phyloP scores from a whole-genome alignment of 2,329 filamentous ascomycete genomes.

The Fusarium duplospermum region DNA sequence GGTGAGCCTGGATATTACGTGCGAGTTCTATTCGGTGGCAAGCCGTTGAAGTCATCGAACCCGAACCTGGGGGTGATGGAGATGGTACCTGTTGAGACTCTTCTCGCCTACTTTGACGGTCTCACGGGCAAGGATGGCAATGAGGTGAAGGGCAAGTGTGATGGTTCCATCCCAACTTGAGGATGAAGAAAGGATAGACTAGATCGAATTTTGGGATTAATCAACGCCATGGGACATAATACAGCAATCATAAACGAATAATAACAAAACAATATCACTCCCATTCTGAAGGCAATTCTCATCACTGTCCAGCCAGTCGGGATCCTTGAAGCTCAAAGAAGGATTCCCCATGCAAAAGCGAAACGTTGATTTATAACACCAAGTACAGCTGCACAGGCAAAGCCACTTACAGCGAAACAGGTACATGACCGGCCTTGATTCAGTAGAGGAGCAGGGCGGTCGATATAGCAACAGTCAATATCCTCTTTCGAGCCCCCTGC shows the following conservation, averaged over 20 bases:
- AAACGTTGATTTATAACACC: neutral
- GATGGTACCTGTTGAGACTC: conserved; percentile 73
- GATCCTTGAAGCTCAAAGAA: neutral
- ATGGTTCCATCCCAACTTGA: conserved; percentile 12
- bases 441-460: neutral
- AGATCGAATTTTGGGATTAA: neutral
- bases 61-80: conserved; percentile 76
- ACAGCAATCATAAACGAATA: neutral
- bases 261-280: neutral
- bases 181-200: neutral
- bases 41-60: conserved; percentile 73
- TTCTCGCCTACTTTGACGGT: conserved; percentile 78
- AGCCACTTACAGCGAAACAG: neutral
- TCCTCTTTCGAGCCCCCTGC: neutral
- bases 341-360: neutral
- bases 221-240: neutral
- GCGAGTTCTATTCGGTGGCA: conserved; percentile 78
- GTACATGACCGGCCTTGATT: neutral
- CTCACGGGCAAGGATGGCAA: conserved; percentile 68
- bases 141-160: conserved; percentile 53
- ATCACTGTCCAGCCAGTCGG: neutral
- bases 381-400: neutral
- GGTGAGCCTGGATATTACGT: conserved; percentile 60
- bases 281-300: neutral
- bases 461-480: neutral